Evolutionary conservation across 2,329 filamentous ascomycete species (phyloP).

Genomic region (Cucurbitaria berberidis): DNA sequence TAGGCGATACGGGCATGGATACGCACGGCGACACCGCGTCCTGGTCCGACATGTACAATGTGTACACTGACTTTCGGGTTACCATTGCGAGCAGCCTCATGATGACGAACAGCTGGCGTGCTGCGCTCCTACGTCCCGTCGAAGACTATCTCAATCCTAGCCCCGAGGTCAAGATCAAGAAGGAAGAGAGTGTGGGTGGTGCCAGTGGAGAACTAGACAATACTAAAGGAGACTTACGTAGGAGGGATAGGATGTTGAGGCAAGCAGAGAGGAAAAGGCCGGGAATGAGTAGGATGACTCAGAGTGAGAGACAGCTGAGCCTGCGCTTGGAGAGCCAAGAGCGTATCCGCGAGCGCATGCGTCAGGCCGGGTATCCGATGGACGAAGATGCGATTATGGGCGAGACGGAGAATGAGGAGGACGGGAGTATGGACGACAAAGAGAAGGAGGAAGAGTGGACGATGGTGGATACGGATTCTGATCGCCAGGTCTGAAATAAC

Average conservation of each 20-base stretch:
- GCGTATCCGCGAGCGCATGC: neutral
- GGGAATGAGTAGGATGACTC: neutral
- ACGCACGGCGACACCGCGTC: neutral
- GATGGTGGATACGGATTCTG: too few relatives aligned
- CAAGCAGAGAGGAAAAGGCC: neutral
- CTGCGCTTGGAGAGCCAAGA: neutral
- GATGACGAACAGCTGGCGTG: neutral
- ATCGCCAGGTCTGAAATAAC: too few relatives aligned
- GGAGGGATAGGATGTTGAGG: neutral
- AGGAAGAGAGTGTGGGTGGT: neutral
- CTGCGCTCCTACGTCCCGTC: neutral
- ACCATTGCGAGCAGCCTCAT: neutral
- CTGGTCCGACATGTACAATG: slow-evolving; percentile 5
- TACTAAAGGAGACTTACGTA: neutral
- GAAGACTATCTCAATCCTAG: slow-evolving; percentile 3
- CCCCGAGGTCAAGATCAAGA: neutral
- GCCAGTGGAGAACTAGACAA: neutral
- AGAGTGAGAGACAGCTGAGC: neutral
- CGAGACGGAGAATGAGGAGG: too few relatives aligned
- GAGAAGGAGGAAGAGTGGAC: too few relatives aligned
- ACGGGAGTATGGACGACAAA: too few relatives aligned
- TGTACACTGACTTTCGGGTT: slow-evolving; percentile 6
- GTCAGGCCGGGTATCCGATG: neutral
- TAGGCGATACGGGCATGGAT: neutral
- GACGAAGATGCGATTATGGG: neutral